Conservation (phyloP, 208 protist species). For the Wallacemonas sp. region DNA sequence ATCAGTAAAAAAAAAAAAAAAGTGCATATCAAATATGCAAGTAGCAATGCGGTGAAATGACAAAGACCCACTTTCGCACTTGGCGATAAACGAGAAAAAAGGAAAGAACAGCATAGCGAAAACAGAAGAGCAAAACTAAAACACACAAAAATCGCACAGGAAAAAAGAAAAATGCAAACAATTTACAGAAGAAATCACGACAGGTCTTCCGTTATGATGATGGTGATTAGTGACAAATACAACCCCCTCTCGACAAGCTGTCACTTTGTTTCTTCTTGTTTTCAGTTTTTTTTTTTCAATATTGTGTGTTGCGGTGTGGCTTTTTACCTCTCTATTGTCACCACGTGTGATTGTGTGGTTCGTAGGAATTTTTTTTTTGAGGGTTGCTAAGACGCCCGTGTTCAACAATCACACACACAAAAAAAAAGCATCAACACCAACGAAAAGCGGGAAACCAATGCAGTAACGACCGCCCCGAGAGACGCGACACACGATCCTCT, state of each 20-base stretch:
- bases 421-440: too few species aligned
- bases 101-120: neutral
- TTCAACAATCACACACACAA: neutral
- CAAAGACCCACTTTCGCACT: neutral
- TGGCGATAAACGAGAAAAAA: neutral
- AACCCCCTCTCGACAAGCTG: too few species aligned
- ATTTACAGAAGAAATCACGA: too few species aligned
- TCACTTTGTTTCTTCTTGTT: slow-evolving; percentile 15
- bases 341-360: neutral
- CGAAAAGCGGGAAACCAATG: slow-evolving; percentile 1
- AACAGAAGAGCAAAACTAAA: neutral
- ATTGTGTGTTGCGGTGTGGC: neutral
- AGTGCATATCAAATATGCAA: too few species aligned
- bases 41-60: neutral
- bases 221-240: too few species aligned
- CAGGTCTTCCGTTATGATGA: too few species aligned
- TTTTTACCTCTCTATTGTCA: neutral
- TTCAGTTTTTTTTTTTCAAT: slow-evolving; percentile 2
- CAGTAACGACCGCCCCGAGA: too few species aligned
- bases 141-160: neutral
- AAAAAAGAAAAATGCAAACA: slow-evolving; percentile 11
- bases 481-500: too few species aligned
- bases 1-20: too few species aligned
- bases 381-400: neutral
- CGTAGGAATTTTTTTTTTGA: slow-evolving; percentile 5